These are phyloP conservation scores for Colletotrichum karsti DNA, from an alignment of 2,329 filamentous ascomycete species.

Conservation along the genomic window DNA sequence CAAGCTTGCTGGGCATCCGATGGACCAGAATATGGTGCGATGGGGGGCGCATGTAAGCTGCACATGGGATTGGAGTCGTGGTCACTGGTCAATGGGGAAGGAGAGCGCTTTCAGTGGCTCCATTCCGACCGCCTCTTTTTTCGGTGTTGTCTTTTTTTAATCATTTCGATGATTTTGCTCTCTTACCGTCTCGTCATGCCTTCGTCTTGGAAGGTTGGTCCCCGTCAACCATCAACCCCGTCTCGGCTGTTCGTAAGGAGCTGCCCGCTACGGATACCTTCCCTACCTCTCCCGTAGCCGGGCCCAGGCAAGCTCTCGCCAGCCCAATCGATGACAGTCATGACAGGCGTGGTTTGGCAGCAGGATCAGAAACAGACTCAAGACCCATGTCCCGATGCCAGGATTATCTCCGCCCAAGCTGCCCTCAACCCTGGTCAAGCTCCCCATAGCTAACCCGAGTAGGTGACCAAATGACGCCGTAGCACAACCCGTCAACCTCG, in stretches of 20 bases:
- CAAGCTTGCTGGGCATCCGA: constrained; percentile 5
- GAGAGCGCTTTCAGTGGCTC: neutral
- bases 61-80: constrained; percentile 23
- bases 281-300: neutral
- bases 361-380: constrained; percentile 11
- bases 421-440: constrained; percentile 16
- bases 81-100: constrained; percentile 25
- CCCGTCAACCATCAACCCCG: constrained; percentile 13
- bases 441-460: constrained; percentile 22
- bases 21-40: constrained; percentile 5
- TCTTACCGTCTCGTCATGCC: no score
- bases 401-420: constrained; percentile 16
- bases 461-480: constrained; percentile 25
- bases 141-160: constrained; percentile 2
- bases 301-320: constrained; percentile 3
- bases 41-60: constrained; percentile 13
- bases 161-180: neutral
- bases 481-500: constrained; percentile 29
- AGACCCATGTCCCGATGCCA: neutral
- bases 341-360: constrained; percentile 17
- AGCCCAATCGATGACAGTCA: constrained; percentile 27
- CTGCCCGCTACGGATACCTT: neutral
- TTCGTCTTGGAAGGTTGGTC: neutral
- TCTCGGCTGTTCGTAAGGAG: constrained; percentile 24
- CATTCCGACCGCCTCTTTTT: constrained; percentile 30